Percentiles rank a stretch among this genome's conserved stretches.
phyloP scores from a whole-genome alignment of 2,329 filamentous ascomycete genomes.

The Fusarium sp. region DNA sequence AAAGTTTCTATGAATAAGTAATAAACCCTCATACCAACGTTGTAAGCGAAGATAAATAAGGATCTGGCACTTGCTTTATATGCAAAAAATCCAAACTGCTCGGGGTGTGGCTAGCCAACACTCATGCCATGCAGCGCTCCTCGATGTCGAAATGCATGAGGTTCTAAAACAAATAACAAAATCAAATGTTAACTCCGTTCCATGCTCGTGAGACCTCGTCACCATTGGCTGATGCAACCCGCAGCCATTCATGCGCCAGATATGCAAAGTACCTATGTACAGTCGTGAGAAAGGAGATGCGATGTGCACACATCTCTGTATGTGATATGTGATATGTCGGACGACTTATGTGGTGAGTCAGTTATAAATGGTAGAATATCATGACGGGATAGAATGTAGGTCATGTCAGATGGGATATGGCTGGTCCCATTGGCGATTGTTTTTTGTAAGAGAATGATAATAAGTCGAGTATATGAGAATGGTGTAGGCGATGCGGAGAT shows the following conservation, averaged over 20 bases:
- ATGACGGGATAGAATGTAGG: neutral
- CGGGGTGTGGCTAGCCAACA: conserved; percentile 4
- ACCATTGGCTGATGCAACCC: conserved; percentile 44
- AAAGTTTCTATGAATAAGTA: conserved; percentile 26
- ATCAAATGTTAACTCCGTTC: conserved; percentile 42
- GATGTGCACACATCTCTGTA: conserved; percentile 8
- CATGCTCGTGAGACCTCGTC: conserved; percentile 44
- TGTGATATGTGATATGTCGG: neutral
- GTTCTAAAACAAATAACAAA: conserved; percentile 26
- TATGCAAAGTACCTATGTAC: conserved; percentile 45
- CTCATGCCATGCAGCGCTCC: conserved; percentile 8
- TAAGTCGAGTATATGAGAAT: conserved; percentile 5
- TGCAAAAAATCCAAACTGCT: conserved; percentile 22
- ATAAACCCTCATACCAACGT: neutral
- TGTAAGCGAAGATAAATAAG: conserved; percentile 4
- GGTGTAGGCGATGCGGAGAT: conserved; percentile 1
- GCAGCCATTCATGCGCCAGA: conserved; percentile 45
- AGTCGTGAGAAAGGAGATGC: conserved; percentile 31
- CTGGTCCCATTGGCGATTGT: conserved; percentile 16
- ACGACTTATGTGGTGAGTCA: neutral
- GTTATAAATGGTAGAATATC: neutral
- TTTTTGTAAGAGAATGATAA: neutral
- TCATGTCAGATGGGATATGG: conserved; percentile 21
- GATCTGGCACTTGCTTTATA: neutral
- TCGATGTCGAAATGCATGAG: conserved; percentile 11